Evolutionary conservation across 495 filamentous ascomycete genomes (phyloP).

Genomic region (Hyaloscypha finlandica): DNA sequence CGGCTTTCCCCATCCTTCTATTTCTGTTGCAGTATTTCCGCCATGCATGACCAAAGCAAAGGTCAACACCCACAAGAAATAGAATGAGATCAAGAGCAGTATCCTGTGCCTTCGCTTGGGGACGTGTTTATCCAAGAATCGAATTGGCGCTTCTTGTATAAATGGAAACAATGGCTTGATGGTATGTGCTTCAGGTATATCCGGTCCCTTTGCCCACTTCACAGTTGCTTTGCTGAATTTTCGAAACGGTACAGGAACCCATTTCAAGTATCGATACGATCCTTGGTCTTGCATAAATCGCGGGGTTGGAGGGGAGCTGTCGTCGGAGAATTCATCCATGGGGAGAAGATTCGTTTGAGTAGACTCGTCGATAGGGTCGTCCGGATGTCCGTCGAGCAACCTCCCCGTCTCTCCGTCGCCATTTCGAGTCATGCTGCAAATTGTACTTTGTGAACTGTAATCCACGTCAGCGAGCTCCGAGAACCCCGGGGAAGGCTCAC

Average conservation of each 20-base stretch:
- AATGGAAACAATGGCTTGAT: conserved; percentile 70
- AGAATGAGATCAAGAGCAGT: conserved; percentile 58
- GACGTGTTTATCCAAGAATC: conserved; percentile 60
- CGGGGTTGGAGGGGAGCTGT: conserved; percentile 36
- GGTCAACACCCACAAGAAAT: conserved; percentile 69
- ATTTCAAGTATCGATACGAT: conserved; percentile 39
- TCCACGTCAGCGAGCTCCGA: background rate
- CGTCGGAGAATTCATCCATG: conserved; percentile 31
- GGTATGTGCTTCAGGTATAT: conserved; percentile 60
- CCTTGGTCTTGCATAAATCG: conserved; percentile 44
- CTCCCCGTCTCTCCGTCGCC: conserved; percentile 22
- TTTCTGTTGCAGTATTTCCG: conserved; percentile 62
- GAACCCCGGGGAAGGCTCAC: background rate
- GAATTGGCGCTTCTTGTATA: conserved; percentile 68
- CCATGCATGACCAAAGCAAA: conserved; percentile 69
- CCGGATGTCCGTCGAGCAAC: conserved; percentile 27
- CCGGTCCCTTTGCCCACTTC: conserved; percentile 72
- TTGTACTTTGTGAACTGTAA: background rate
- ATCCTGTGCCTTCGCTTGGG: conserved; percentile 65
- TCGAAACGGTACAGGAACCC: conserved; percentile 51
- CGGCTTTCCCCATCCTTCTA: conserved; percentile 69
- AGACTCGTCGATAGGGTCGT: conserved; percentile 28
- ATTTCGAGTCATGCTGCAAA: conserved; percentile 9
- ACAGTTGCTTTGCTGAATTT: conserved; percentile 44
- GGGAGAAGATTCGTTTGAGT: conserved; percentile 24